A percentile compares a stretch with the other conserved stretches of the same genome.
These are phyloP conservation scores for Thalassiosira ordinaria DNA, from an alignment of 352 stramenopile genomes.

Conservation along the genomic window DNA sequence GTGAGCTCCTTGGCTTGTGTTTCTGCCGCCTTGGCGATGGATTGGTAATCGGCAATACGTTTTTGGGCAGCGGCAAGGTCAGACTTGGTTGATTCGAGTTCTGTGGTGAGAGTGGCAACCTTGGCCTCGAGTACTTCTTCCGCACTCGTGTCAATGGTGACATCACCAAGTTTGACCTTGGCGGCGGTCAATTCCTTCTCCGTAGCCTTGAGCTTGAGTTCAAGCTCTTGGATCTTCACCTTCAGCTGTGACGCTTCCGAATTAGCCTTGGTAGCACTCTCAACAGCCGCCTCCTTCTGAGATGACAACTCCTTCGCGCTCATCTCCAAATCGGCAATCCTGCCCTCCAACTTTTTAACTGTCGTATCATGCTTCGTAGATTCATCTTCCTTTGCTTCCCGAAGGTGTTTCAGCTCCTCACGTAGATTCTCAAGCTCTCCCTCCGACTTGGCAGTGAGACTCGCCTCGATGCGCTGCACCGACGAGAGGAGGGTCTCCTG, in stretches of 20 bases:
- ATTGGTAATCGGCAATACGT: conserved; percentile 62
- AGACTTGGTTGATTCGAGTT: conserved; percentile 66
- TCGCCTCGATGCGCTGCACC: conserved; percentile 81
- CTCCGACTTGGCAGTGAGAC: conserved; percentile 67
- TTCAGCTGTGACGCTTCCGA: conserved; percentile 56
- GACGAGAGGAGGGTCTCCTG: conserved; percentile 74
- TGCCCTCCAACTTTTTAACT: conserved; percentile 55
- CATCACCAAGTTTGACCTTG: conserved; percentile 73
- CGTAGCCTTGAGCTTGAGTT: conserved; percentile 46
- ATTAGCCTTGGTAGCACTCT: conserved; percentile 20
- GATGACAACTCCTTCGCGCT: conserved; percentile 44
- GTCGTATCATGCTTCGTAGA: conserved; percentile 38
- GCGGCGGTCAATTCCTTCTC: conserved; percentile 62
- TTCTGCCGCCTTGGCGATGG: conserved; percentile 78
- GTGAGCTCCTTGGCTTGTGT: conserved; percentile 65
- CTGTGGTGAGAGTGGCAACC: conserved; percentile 54
- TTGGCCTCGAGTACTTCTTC: conserved; percentile 63
- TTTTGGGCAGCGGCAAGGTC: conserved; percentile 63
- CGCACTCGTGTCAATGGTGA: conserved; percentile 51
- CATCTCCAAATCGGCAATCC: conserved; percentile 53
- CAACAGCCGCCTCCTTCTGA: conserved; percentile 44
- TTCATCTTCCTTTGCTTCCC: conserved; percentile 38
- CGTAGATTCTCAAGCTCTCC: conserved; percentile 60
- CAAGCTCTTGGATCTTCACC: conserved; percentile 50
- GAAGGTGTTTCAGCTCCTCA: conserved; percentile 50